Evolutionary conservation across 768 basidiomycete species (phyloP).

Genomic region (Cubamyces lactineus): DNA sequence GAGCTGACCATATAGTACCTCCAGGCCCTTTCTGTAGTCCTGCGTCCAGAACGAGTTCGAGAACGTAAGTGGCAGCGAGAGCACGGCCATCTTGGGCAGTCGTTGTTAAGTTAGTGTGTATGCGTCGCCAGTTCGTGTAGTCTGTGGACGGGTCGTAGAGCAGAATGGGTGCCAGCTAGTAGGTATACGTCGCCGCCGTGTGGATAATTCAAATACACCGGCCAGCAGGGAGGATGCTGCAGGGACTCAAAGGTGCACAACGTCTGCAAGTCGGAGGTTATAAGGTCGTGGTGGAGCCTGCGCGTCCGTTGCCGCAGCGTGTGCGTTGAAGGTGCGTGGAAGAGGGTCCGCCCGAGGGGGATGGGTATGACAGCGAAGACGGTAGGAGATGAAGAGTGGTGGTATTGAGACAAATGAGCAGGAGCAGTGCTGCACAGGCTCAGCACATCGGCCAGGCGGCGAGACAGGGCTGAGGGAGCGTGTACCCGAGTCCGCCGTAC

Average conservation of each 20-base stretch:
- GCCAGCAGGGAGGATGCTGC: background rate
- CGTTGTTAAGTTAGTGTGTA: background rate
- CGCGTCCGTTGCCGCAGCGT: slow-evolving; percentile 16
- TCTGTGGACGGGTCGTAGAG: background rate
- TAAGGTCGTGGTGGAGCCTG: slow-evolving; percentile 6
- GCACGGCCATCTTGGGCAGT: slow-evolving; percentile 67
- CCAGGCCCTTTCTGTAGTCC: slow-evolving; percentile 83
- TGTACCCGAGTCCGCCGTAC: slow-evolving; percentile 11
- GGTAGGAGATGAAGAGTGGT: slow-evolving; percentile 11
- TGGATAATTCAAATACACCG: slow-evolving; percentile 7
- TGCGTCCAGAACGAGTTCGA: slow-evolving; percentile 95
- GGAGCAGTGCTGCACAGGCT: slow-evolving; percentile 20
- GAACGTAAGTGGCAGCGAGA: slow-evolving; percentile 88
- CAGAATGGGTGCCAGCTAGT: background rate
- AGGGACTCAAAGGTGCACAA: background rate
- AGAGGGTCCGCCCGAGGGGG: background rate
- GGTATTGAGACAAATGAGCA: slow-evolving; percentile 17
- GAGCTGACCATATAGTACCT: slow-evolving; percentile 74
- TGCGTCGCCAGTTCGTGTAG: background rate
- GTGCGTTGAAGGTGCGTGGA: slow-evolving; percentile 28
- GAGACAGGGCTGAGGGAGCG: slow-evolving; percentile 12
- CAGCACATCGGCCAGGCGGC: slow-evolving; percentile 13
- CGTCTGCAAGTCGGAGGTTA: slow-evolving; percentile 9
- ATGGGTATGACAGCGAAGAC: background rate
- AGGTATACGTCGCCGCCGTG: background rate